Conservation (phyloP, 1,139 yeast genomes). For the Kurtzmaniella quercitrusa region DNA sequence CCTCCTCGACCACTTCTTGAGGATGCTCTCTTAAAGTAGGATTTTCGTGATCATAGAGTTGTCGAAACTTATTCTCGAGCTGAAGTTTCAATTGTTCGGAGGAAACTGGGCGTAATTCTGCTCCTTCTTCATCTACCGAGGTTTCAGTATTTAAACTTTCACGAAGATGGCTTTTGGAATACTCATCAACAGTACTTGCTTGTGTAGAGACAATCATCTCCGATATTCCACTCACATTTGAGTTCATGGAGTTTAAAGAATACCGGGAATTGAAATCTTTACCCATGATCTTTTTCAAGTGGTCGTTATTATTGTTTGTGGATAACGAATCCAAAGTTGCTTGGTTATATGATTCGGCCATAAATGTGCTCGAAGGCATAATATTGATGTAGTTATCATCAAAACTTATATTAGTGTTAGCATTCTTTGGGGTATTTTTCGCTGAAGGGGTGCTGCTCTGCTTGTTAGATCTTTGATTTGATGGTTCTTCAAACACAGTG, state of each 20-base stretch:
- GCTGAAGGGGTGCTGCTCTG: neutral
- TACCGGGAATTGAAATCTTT: constrained; percentile 24
- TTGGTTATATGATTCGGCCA: constrained; percentile 31
- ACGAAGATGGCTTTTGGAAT: constrained; percentile 14
- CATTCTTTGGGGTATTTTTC: neutral
- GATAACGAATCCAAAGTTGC: constrained; percentile 28
- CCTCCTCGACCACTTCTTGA: neutral
- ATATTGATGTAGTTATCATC: constrained; percentile 30
- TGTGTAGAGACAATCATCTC: constrained; percentile 39
- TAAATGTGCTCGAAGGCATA: constrained; percentile 19
- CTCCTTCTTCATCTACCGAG: constrained; percentile 2
- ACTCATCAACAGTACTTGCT: constrained; percentile 32
- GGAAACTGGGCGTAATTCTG: constrained; percentile 15
- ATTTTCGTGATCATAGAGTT: constrained; percentile 32
- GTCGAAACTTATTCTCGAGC: constrained; percentile 39
- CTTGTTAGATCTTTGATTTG: neutral
- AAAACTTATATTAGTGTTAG: constrained; percentile 9
- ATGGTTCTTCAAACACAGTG: constrained; percentile 37
- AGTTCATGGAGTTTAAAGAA: constrained; percentile 38
- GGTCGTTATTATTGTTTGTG: constrained; percentile 12
- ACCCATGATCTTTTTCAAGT: constrained; percentile 13
- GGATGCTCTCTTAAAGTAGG: constrained; percentile 14
- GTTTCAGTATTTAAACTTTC: constrained; percentile 3
- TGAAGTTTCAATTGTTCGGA: constrained; percentile 32
- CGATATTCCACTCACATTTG: constrained; percentile 40